A percentile compares a stretch with the other conserved stretches of the same genome.
phyloP scores from a whole-genome alignment of 352 stramenopile species.

The Pythium utonaiense region DNA sequence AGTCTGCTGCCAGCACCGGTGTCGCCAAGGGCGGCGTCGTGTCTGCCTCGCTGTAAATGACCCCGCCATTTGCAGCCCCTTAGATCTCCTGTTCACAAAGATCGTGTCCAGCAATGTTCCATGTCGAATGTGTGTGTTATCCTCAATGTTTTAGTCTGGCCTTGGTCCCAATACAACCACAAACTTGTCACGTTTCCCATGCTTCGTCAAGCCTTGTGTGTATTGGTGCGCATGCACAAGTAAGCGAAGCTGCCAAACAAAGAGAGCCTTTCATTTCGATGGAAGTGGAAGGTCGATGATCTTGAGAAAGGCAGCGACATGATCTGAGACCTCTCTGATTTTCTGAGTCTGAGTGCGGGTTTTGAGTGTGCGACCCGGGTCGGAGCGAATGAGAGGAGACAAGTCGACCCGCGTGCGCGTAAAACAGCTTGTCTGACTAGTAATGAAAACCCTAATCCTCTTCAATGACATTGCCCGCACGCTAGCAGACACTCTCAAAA shows the following conservation, averaged over 20 bases:
- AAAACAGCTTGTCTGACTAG: slow-evolving; percentile 15
- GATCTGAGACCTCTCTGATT: not conserved
- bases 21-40: slow-evolving; percentile 20
- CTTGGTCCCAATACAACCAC: no score
- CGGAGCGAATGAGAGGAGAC: not conserved
- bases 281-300: no score
- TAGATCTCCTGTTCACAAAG: not conserved
- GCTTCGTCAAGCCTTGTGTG: no score
- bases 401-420: not conserved
- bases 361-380: not conserved
- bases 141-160: not conserved
- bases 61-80: not conserved
- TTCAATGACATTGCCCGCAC: not conserved
- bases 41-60: slow-evolving; percentile 23
- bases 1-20: slow-evolving; percentile 15
- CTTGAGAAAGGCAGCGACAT: no score
- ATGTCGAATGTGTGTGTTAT: not conserved
- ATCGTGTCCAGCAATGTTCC: not conserved
- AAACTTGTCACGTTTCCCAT: no score
- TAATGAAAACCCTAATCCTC: not conserved
- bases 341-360: not conserved
- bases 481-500: not conserved
- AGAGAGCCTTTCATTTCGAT: no score
- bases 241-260: no score
- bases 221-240: no score